Percentiles rank a stretch among this genome's conserved stretches.
Conservation (phyloP, 2,329 filamentous ascomycete species). For the Pseudocercospora eumusae region DNA sequence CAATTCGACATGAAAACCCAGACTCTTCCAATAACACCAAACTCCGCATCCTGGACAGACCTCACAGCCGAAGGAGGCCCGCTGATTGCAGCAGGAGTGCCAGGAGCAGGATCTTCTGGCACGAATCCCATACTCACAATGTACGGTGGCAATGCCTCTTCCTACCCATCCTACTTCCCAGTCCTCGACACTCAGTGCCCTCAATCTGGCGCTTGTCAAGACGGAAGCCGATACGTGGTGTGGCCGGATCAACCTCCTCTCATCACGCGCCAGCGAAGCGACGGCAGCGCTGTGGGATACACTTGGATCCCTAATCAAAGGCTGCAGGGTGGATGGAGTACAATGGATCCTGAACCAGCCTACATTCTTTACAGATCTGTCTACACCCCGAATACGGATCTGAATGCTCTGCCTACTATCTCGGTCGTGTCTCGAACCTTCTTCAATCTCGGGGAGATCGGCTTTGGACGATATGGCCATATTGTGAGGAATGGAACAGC, state of each 20-base stretch:
- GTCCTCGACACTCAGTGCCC: slow-evolving; percentile 28
- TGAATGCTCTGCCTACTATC: slow-evolving; percentile 25
- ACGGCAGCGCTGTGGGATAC: slow-evolving; percentile 25
- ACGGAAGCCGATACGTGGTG: slow-evolving; percentile 29
- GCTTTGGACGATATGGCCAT: slow-evolving; percentile 30
- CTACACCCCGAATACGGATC: slow-evolving; percentile 15
- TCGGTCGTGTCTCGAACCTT: slow-evolving; percentile 24
- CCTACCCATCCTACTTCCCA: slow-evolving; percentile 24
- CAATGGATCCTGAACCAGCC: slow-evolving; percentile 21
- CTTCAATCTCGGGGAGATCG: slow-evolving; percentile 25
- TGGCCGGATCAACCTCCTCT: slow-evolving; percentile 32
- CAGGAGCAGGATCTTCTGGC: slow-evolving; percentile 25
- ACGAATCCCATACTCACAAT: slow-evolving; percentile 28
- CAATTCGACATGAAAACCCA: slow-evolving; percentile 12
- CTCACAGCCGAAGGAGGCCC: slow-evolving; percentile 19
- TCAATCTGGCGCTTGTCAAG: slow-evolving; percentile 24
- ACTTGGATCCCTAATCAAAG: slow-evolving; percentile 29
- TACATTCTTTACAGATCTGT: slow-evolving; percentile 28
- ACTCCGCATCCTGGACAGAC: slow-evolving; percentile 30
- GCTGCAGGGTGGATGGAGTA: slow-evolving; percentile 18
- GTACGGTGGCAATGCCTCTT: slow-evolving; percentile 23
- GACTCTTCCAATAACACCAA: slow-evolving; percentile 25
- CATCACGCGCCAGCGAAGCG: slow-evolving; percentile 12
- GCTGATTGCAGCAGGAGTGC: slow-evolving; percentile 14
- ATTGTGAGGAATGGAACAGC: slow-evolving; percentile 22